These are phyloP conservation scores for Podosphaera xanthii DNA, from an alignment of 2,329 filamentous ascomycete genomes.

Conservation along the genomic window DNA sequence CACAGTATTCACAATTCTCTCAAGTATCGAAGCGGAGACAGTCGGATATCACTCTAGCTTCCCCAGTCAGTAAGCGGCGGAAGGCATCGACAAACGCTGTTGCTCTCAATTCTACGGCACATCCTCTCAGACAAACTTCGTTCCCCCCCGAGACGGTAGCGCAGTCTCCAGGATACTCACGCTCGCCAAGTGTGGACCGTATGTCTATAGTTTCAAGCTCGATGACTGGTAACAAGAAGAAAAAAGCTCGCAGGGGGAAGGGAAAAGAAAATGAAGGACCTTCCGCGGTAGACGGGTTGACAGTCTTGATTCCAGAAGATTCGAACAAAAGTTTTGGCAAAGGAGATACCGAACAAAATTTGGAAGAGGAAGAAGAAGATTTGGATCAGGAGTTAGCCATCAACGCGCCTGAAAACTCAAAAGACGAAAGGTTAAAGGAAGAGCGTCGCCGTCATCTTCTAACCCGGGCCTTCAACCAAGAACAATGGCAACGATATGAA, in stretches of 20 bases:
- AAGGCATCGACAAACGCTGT: constrained; percentile 43
- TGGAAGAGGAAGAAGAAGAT: constrained; percentile 29
- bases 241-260: constrained; percentile 41
- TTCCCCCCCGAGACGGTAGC: constrained; percentile 41
- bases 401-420: constrained; percentile 34
- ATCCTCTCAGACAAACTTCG: constrained; percentile 59
- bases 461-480: constrained; percentile 38
- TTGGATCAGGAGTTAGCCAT: constrained; percentile 25
- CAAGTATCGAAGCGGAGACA: constrained; percentile 41
- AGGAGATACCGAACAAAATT: constrained; percentile 22
- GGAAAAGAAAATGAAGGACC: constrained; percentile 28
- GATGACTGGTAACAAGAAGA: constrained; percentile 27
- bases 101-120: constrained; percentile 30
- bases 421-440: constrained; percentile 44
- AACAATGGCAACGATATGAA: constrained; percentile 48
- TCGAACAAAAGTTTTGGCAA: constrained; percentile 19
- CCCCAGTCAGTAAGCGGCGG: constrained; percentile 36
- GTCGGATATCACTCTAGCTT: constrained; percentile 26
- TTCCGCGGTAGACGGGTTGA: constrained; percentile 22
- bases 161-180: constrained; percentile 22
- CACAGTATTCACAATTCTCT: constrained; percentile 26
- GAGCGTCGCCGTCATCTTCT: constrained; percentile 34
- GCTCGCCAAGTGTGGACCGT: constrained; percentile 43
- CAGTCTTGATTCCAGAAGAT: constrained; percentile 22
- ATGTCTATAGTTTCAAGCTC: constrained; percentile 38